These are phyloP conservation scores for Candida maris DNA, from an alignment of 805 yeast species.

Conservation along the genomic window DNA sequence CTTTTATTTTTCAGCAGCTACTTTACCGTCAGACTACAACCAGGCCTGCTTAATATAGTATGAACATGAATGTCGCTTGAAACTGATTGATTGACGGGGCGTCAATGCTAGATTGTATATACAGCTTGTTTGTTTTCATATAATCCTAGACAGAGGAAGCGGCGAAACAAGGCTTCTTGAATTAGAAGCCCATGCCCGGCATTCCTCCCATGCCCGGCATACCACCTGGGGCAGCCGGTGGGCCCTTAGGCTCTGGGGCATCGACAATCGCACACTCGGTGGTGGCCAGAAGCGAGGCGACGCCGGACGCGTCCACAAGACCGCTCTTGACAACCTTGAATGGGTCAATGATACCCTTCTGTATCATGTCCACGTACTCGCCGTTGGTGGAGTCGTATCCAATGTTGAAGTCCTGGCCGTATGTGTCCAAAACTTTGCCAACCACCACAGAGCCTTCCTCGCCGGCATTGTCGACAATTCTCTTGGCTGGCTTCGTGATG, in stretches of 20 bases:
- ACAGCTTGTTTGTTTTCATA: too few relatives aligned
- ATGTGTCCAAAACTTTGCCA: slow-evolving; percentile 69
- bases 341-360: slow-evolving; percentile 97
- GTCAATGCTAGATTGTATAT: too few relatives aligned
- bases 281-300: slow-evolving; percentile 93
- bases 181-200: slow-evolving; percentile 33
- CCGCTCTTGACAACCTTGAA: slow-evolving; percentile 97
- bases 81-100: too few relatives aligned
- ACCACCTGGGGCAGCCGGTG: slow-evolving; percentile 56
- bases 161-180: too few relatives aligned
- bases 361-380: slow-evolving; percentile 92
- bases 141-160: too few relatives aligned
- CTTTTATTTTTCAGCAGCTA: too few relatives aligned
- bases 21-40: too few relatives aligned
- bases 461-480: slow-evolving; percentile 95
- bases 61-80: too few relatives aligned
- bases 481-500: slow-evolving; percentile 90
- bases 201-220: slow-evolving; percentile 58
- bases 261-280: slow-evolving; percentile 98
- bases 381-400: slow-evolving; percentile 94
- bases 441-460: slow-evolving; percentile 96
- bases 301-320: slow-evolving; percentile 94
- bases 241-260: slow-evolving; percentile 76
- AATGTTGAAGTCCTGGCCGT: slow-evolving; percentile 69
- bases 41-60: too few relatives aligned